Conservation (phyloP, 495 filamentous ascomycete species). For the Astrothelium subdiscretum region DNA sequence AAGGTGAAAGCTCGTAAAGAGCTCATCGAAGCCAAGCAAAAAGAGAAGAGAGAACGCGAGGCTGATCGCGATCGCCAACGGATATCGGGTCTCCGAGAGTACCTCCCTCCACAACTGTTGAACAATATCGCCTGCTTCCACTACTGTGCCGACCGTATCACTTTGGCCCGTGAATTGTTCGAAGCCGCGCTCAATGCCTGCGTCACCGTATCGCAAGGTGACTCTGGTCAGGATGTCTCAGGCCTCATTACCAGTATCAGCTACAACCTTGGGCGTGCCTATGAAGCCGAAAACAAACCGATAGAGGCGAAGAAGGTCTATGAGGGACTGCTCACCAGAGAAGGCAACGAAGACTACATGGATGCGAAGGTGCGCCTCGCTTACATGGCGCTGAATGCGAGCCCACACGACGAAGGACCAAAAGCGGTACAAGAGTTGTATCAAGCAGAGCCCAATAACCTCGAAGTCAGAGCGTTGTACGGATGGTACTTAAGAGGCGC, state of each 20-base stretch:
- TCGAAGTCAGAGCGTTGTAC: slow-evolving; percentile 84
- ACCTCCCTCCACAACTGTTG: slow-evolving; percentile 76
- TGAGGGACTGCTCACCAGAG: slow-evolving; percentile 66
- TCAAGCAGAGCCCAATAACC: slow-evolving; percentile 62
- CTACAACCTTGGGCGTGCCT: slow-evolving; percentile 93
- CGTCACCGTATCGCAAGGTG: slow-evolving; percentile 56
- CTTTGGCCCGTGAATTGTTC: slow-evolving; percentile 72
- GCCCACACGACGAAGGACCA: slow-evolving; percentile 72
- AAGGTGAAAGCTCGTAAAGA: not conserved
- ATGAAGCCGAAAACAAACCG: slow-evolving; percentile 68
- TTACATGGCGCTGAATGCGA: slow-evolving; percentile 78
- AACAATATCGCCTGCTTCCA: slow-evolving; percentile 97
- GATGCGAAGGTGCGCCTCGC: slow-evolving; percentile 79
- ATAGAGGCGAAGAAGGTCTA: slow-evolving; percentile 83
- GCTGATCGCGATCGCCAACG: slow-evolving; percentile 18
- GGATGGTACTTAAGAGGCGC: slow-evolving; percentile 84
- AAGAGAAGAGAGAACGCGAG: slow-evolving; percentile 13
- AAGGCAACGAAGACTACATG: slow-evolving; percentile 64
- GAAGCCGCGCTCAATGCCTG: slow-evolving; percentile 81
- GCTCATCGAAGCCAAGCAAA: slow-evolving; percentile 15
- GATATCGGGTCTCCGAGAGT: slow-evolving; percentile 51
- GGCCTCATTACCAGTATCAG: slow-evolving; percentile 86
- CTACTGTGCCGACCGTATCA: slow-evolving; percentile 73
- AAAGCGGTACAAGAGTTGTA: slow-evolving; percentile 73
- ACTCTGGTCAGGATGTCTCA: slow-evolving; percentile 56